phyloP scores from a whole-genome alignment of 352 stramenopile genomes.

The Pythium vanterpoolii region DNA sequence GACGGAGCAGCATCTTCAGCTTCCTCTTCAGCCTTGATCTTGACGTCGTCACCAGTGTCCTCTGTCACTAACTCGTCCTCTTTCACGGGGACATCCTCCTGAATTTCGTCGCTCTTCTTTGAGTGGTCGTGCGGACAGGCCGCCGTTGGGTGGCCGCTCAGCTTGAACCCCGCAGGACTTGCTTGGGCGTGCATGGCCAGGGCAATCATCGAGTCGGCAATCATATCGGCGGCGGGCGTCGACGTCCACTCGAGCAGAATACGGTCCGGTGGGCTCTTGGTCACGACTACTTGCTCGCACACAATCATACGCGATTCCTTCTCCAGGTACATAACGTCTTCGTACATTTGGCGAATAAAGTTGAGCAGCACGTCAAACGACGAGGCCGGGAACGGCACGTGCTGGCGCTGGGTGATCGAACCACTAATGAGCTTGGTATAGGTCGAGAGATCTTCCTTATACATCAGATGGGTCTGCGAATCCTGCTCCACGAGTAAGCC shows the following conservation, averaged over 20 bases:
- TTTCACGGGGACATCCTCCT: conserved; percentile 15
- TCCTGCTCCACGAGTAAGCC: conserved; percentile 85
- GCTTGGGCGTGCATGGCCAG: conserved; percentile 93
- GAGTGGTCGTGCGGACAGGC: conserved; percentile 81
- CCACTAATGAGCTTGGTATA: conserved; percentile 84
- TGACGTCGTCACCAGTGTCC: conserved; percentile 12
- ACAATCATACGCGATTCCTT: conserved; percentile 64
- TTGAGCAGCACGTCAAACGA: conserved; percentile 77
- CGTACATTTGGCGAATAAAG: conserved; percentile 86
- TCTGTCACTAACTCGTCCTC: conserved; percentile 11
- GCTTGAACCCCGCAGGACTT: conserved; percentile 79
- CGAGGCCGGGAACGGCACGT: conserved; percentile 77
- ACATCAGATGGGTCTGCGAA: conserved; percentile 82
- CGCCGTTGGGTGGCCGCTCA: conserved; percentile 66
- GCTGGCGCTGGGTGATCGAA: conserved; percentile 81
- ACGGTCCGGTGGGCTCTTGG: conserved; percentile 28
- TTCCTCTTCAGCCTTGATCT: conserved; percentile 28
- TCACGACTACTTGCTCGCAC: conserved; percentile 69
- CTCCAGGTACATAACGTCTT: conserved; percentile 55
- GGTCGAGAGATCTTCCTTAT: conserved; percentile 79
- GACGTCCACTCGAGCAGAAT: conserved; percentile 88
- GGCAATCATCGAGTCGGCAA: conserved; percentile 95
- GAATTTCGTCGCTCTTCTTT: conserved; percentile 29
- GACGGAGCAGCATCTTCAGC: conserved; percentile 22
- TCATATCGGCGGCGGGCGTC: conserved; percentile 93